phyloP scores from a whole-genome alignment of 805 yeast genomes.

The Metschnikowia bowlesiae region DNA sequence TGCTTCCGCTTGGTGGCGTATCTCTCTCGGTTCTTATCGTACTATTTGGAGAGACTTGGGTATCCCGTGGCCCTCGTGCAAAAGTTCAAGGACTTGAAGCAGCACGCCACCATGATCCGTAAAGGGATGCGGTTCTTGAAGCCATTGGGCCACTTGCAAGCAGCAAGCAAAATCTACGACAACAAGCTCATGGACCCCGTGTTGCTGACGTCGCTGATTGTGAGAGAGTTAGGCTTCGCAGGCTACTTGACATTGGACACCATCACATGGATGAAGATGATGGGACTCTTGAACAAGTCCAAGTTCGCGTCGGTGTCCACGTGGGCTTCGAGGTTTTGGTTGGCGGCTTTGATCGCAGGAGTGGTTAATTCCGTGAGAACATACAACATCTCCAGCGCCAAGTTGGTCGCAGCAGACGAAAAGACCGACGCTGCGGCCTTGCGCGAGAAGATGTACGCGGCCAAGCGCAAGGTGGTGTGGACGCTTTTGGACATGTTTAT shows the following conservation, averaged over 20 bases:
- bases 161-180: slow-evolving; percentile 63
- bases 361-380: slow-evolving; percentile 56
- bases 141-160: slow-evolving; percentile 67
- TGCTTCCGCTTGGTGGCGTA: slow-evolving; percentile 75
- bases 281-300: slow-evolving; percentile 50
- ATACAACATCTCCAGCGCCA: slow-evolving; percentile 42
- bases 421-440: slow-evolving; percentile 34
- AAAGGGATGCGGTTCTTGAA: slow-evolving; percentile 82
- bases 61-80: slow-evolving; percentile 43
- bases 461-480: slow-evolving; percentile 66
- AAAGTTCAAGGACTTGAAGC: slow-evolving; percentile 53
- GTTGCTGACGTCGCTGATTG: slow-evolving; percentile 47
- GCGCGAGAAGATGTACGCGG: slow-evolving; percentile 41
- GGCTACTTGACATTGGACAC: slow-evolving; percentile 63
- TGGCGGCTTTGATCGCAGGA: slow-evolving; percentile 62
- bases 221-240: slow-evolving; percentile 58
- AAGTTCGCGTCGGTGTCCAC: slow-evolving; percentile 49
- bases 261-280: slow-evolving; percentile 53
- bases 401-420: slow-evolving; percentile 25
- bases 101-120: slow-evolving; percentile 64
- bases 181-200: slow-evolving; percentile 66
- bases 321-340: slow-evolving; percentile 72
- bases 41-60: slow-evolving; percentile 55
- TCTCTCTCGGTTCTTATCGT: slow-evolving; percentile 67
- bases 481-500: slow-evolving; percentile 71